Evolutionary conservation across 805 yeast genomes (phyloP).

Genomic region (Maudiozyma barnettii): DNA sequence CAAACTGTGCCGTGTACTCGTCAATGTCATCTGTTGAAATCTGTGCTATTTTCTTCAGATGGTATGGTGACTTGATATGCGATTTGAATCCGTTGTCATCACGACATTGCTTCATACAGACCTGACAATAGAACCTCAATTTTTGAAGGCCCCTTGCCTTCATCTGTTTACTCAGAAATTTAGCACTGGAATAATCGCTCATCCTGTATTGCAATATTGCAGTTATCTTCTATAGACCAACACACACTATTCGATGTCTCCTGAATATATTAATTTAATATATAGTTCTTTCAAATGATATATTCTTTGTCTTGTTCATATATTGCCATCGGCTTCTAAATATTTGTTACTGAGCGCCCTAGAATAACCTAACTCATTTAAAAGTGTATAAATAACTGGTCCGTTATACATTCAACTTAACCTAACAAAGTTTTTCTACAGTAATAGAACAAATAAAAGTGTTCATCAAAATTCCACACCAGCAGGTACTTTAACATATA

Average conservation of each 20-base stretch:
- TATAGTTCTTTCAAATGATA: no score
- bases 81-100: conserved; percentile 94
- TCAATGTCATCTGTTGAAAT: conserved; percentile 43
- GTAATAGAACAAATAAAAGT: no score
- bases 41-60: conserved; percentile 46
- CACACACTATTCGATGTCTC: no score
- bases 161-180: conserved; percentile 63
- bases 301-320: no score
- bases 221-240: no score
- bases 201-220: neutral
- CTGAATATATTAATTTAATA: no score
- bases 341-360: no score
- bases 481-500: no score
- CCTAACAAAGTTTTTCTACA: neutral
- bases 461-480: no score
- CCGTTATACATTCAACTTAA: neutral
- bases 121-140: conserved; percentile 79
- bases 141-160: conserved; percentile 80
- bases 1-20: conserved; percentile 51
- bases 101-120: conserved; percentile 87
- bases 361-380: no score
- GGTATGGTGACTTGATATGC: conserved; percentile 78
- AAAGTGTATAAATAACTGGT: no score
- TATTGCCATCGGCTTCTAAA: no score
- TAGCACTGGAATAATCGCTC: conserved; percentile 56